Base-by-base conservation (phyloP, 129 eudicot genomes). In the Cynara cardunculus region DNA sequence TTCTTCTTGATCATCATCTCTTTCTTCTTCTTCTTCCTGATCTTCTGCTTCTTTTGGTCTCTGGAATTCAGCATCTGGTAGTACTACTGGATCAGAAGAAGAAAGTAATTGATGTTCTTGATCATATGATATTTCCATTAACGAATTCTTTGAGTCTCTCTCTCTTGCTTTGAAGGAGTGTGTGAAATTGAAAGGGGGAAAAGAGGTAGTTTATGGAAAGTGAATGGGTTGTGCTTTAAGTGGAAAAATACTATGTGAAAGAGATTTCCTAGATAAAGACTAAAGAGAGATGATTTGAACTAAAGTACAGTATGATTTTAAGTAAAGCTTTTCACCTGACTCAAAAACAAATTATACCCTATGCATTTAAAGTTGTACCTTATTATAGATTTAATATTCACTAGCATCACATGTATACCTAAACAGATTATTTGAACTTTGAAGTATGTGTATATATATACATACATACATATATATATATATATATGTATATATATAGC, bases 301-400 rank as follows among this genome's bases (percentile, higher is more conserved):
- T 83, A 77, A 83, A 83, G 86, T 83, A 77, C 74, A 71, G 74
- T 77, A 27, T 62, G 72, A 22, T 37, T 71, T 71, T 83, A 77
- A 78, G 78, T 83, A 83, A 77, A 83, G 78, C 82, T 83, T 83
- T 83, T 83, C 78, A 83, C 77, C 86, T 83, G 82, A 83, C 77
- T 76, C 62, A 25, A 59, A 69, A 46, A 8, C 25, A 7, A 61
- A 31, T 27, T 83, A 25, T 61, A 83, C 66, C 74, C 24, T 39
- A 22, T 14, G 75, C 28, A 37, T 1, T 62, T 61, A 39, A 41
- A 83, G 37, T 77, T 73, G 82, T 62, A 77, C 86, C 68, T 10
- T 61, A 35, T 75, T 12, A 46, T 67, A 53, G 16, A 68, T 67
- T 10, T 18, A 41, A 41, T 56, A 4, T 65, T n/a, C n/a, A n/a